Evolutionary conservation across 129 eudicot genomes (phyloP).

Genomic region (Helianthus tuberosus): DNA sequence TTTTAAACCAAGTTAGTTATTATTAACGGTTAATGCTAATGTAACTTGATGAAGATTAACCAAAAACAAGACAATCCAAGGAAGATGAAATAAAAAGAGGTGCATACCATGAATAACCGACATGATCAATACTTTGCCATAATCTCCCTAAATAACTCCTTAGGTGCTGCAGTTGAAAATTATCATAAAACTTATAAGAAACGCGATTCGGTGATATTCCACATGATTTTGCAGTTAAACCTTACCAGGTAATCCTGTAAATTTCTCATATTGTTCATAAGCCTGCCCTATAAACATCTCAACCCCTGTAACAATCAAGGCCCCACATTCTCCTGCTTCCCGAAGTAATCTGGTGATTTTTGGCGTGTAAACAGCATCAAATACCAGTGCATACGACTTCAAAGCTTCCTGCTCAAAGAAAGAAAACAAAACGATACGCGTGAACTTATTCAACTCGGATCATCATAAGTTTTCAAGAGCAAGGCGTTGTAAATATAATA

Average conservation of each 20-base stretch:
- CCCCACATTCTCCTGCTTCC: slow-evolving; percentile 87
- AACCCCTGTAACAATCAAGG: slow-evolving; percentile 71
- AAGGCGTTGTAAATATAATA: not conserved
- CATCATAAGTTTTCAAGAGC: not conserved
- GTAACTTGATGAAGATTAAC: not conserved
- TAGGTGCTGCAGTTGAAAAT: slow-evolving; percentile 59
- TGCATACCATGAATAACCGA: slow-evolving; percentile 8
- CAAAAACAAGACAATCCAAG: slow-evolving; percentile 1
- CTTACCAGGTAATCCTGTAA: slow-evolving; percentile 93
- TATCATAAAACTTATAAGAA: slow-evolving; percentile 7
- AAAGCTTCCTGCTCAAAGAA: slow-evolving; percentile 67
- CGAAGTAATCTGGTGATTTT: slow-evolving; percentile 82
- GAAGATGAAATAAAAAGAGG: slow-evolving; percentile 14
- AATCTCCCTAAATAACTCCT: slow-evolving; percentile 64
- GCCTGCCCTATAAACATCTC: slow-evolving; percentile 99
- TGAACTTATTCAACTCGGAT: not conserved
- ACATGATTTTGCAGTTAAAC: not conserved
- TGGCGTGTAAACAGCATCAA: slow-evolving; percentile 94
- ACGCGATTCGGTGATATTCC: not conserved
- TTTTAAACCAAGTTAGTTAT: too few relatives aligned
- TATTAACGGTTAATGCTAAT: not conserved
- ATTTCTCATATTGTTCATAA: slow-evolving; percentile 88
- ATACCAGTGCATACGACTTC: slow-evolving; percentile 67
- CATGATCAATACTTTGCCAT: slow-evolving; percentile 44
- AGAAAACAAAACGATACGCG: not conserved